A percentile compares a stretch with the other conserved stretches of the same genome.
Evolutionary conservation across 768 basidiomycete species (phyloP).

Genomic region (Psilocybe subaeruginosa): DNA sequence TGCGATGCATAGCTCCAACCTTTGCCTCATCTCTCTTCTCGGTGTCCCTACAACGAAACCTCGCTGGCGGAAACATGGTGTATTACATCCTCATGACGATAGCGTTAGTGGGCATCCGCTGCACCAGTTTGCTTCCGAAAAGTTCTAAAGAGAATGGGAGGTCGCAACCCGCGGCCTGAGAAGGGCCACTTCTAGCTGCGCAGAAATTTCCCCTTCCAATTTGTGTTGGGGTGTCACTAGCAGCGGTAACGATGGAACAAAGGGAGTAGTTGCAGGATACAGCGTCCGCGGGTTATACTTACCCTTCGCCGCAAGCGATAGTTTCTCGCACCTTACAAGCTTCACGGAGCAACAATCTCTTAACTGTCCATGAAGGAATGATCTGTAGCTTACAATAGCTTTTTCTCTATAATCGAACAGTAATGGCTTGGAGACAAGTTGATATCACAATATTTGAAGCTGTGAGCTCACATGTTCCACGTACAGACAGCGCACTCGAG

Average conservation of each 20-base stretch:
- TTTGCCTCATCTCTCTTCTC: conserved; percentile 62
- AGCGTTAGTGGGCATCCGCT: conserved; percentile 39
- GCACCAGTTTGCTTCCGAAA: neutral
- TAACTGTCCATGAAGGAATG: neutral
- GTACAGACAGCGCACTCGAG: neutral
- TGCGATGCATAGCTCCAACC: conserved; percentile 57
- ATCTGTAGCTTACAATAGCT: neutral
- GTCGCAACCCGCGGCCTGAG: neutral
- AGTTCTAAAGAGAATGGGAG: neutral
- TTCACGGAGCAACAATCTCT: neutral
- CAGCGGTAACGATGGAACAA: neutral
- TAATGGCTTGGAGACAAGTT: neutral
- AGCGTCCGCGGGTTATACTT: neutral
- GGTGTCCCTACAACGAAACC: conserved; percentile 45
- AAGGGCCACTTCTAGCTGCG: neutral
- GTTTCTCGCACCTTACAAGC: neutral
- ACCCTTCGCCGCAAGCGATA: neutral
- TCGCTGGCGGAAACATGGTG: conserved; percentile 50
- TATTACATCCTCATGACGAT: conserved; percentile 38
- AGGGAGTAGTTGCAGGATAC: neutral
- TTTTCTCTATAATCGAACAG: neutral
- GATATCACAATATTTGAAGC: neutral
- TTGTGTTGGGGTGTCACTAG: neutral
- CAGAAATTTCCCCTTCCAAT: neutral
- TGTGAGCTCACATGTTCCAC: neutral